phyloP scores from a whole-genome alignment of 257 asterid genomes.

The Plantago elongata region DNA sequence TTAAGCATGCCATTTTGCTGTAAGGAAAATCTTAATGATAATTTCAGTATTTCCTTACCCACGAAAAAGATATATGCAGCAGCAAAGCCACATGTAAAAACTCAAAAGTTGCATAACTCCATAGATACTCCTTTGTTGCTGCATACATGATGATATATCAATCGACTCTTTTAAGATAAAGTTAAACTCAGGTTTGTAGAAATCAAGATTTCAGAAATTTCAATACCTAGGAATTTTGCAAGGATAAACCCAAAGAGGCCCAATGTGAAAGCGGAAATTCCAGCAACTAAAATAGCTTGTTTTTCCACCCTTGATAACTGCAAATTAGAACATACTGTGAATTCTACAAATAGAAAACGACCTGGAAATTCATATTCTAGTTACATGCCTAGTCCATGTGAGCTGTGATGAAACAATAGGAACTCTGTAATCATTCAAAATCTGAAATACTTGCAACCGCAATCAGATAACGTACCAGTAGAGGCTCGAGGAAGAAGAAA shows the following conservation, averaged over 20 bases:
- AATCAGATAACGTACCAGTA: slow-evolving; percentile 51
- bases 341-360: neutral
- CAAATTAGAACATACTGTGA: slow-evolving; percentile 13
- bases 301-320: slow-evolving; percentile 61
- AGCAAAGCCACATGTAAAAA: slow-evolving; percentile 57
- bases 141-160: slow-evolving; percentile 45
- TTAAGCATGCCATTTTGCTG: too few species aligned
- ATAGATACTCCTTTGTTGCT: slow-evolving; percentile 69
- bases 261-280: slow-evolving; percentile 76
- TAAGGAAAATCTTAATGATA: too few species aligned
- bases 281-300: slow-evolving; percentile 66
- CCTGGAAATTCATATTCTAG: neutral
- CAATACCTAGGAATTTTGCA: slow-evolving; percentile 61
- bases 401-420: slow-evolving; percentile 2
- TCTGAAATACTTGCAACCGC: neutral
- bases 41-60: slow-evolving; percentile 36
- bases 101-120: slow-evolving; percentile 87
- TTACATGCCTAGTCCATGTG: neutral
- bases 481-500: slow-evolving; percentile 93
- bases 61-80: slow-evolving; percentile 53
- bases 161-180: slow-evolving; percentile 13
- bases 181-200: neutral
- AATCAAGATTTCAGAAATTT: slow-evolving; percentile 1
- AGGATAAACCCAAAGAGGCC: slow-evolving; percentile 63
- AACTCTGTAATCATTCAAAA: slow-evolving; percentile 3